Conservation (phyloP, 805 yeast genomes). For the Monosporozyma unispora region DNA sequence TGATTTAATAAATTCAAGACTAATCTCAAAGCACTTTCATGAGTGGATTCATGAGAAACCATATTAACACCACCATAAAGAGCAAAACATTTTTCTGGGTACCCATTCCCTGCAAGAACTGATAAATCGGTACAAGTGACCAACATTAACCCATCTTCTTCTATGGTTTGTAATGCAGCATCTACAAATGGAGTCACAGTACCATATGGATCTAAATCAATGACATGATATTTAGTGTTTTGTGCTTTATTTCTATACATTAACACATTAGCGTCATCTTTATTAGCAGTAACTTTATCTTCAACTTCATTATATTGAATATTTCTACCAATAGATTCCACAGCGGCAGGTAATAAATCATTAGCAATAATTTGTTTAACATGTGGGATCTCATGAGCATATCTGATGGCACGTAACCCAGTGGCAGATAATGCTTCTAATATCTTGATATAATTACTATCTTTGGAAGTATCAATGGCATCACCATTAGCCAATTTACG, state of each 20-base stretch:
- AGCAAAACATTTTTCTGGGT: conserved; percentile 95
- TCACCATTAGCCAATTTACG: conserved; percentile 27
- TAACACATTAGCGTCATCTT: conserved; percentile 84
- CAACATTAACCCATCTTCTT: conserved; percentile 73
- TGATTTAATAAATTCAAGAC: conserved; percentile 67
- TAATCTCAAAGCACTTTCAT: conserved; percentile 85
- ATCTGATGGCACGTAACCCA: conserved; percentile 87
- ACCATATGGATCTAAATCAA: conserved; percentile 96
- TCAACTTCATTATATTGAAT: conserved; percentile 55
- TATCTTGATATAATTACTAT: conserved; percentile 49
- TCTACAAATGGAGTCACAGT: conserved; percentile 95
- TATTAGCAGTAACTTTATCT: conserved; percentile 52
- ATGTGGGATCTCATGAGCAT: conserved; percentile 81
- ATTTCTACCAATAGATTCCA: conserved; percentile 64
- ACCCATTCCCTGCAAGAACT: conserved; percentile 89
- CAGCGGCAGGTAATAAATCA: conserved; percentile 82
- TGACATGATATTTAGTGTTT: conserved; percentile 57
- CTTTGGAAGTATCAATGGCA: conserved; percentile 2
- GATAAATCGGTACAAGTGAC: conserved; percentile 97
- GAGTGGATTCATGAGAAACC: conserved; percentile 71
- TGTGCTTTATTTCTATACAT: conserved; percentile 47
- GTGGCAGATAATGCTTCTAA: conserved; percentile 92
- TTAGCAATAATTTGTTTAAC: conserved; percentile 75
- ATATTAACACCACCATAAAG: conserved; percentile 88
- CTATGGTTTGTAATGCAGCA: conserved; percentile 76